phyloP scores from a whole-genome alignment of 306 rosid species.

The Medicago arabica region DNA sequence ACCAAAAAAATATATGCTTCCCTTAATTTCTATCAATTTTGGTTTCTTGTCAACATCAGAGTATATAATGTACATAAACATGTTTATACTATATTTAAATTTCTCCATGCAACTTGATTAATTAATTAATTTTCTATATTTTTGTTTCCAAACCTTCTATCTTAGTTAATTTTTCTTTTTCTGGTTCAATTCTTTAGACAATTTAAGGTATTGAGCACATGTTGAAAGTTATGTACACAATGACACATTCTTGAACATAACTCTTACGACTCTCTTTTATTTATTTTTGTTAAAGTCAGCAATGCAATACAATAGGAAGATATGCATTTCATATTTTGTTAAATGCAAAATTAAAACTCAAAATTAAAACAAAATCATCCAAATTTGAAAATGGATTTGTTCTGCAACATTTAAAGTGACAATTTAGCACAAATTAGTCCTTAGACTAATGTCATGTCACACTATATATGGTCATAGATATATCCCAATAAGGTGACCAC shows the following conservation, averaged over 20 bases:
- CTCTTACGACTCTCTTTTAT: background rate
- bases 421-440: background rate
- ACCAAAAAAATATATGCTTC: too few species aligned
- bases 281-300: conserved; percentile 1
- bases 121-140: too few species aligned
- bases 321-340: conserved; percentile 3
- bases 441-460: background rate
- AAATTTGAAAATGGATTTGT: background rate
- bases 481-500: background rate
- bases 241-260: background rate
- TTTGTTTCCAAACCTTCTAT: too few species aligned
- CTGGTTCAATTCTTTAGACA: too few species aligned
- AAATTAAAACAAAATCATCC: conserved; percentile 1
- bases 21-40: too few species aligned
- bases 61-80: too few species aligned
- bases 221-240: background rate
- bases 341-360: background rate
- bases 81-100: too few species aligned
- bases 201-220: too few species aligned
- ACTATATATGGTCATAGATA: background rate
- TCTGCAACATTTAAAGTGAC: background rate
- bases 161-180: too few species aligned
- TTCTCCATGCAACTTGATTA: too few species aligned
- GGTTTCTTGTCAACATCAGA: too few species aligned
- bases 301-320: background rate